Evolutionary conservation across 768 basidiomycete species (phyloP).

Genomic region (Albatrellus ellisii): DNA sequence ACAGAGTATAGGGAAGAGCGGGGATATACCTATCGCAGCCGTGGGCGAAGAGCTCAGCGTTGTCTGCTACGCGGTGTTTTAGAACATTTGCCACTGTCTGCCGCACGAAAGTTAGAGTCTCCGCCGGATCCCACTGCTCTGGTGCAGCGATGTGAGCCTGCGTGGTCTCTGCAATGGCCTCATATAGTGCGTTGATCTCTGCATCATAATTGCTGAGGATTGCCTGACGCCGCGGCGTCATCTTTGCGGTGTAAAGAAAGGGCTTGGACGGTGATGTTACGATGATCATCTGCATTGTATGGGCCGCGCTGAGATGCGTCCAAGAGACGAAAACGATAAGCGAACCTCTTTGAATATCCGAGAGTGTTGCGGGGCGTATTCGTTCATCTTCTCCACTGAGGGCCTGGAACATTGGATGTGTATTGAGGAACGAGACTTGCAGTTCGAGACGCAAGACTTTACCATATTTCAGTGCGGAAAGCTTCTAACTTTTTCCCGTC

Average conservation of each 20-base stretch:
- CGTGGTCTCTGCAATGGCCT: background rate
- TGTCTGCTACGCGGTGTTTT: background rate
- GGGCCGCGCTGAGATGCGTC: background rate
- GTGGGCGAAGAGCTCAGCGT: background rate
- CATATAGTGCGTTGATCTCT: conserved; percentile 12
- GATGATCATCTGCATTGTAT: conserved; percentile 13
- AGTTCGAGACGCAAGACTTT: background rate
- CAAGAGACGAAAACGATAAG: background rate
- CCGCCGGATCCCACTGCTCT: background rate
- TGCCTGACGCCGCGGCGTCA: conserved; percentile 10
- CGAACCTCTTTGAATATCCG: conserved; percentile 15
- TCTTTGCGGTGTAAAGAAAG: conserved; percentile 13
- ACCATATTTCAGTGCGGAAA: background rate
- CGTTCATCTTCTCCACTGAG: conserved; percentile 14
- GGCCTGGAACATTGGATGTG: background rate
- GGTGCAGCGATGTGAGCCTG: background rate
- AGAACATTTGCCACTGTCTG: background rate
- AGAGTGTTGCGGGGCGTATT: conserved; percentile 11
- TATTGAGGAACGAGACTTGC: background rate
- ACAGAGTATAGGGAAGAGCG: background rate
- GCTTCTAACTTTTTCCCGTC: background rate
- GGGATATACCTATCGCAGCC: background rate
- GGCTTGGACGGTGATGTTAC: conserved; percentile 13
- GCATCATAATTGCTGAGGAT: conserved; percentile 5
- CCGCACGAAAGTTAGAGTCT: background rate